A percentile compares a stretch with the other conserved stretches of the same genome.
These are phyloP conservation scores for Cruciata laevipes DNA, from an alignment of 257 asterid species.

Conservation along the genomic window DNA sequence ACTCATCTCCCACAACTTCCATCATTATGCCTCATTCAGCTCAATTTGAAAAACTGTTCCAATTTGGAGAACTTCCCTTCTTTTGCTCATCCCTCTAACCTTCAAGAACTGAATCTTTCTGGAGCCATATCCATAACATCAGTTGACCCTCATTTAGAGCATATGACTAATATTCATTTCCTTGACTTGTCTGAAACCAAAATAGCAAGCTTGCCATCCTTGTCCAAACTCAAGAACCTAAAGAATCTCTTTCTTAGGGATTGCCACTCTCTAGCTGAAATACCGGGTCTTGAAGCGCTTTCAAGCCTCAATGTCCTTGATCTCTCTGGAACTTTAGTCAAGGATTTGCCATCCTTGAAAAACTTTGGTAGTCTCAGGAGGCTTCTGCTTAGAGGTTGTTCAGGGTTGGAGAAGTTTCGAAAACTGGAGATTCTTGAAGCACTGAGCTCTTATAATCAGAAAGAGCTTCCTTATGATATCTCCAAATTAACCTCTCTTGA, in stretches of 20 bases:
- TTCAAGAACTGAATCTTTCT: conserved; percentile 15
- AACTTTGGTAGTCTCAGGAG: not conserved
- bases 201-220: conserved; percentile 16
- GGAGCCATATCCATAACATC: not conserved
- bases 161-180: conserved; percentile 8
- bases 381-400: conserved; percentile 19
- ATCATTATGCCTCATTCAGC: not conserved
- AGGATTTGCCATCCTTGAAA: conserved; percentile 13
- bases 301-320: conserved; percentile 20
- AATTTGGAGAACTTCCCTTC: conserved; percentile 11
- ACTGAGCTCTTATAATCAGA: not conserved
- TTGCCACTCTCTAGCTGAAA: conserved; percentile 21
- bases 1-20: conserved; percentile 14
- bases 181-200: conserved; percentile 28
- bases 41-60: conserved; percentile 13
- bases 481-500: conserved; percentile 9
- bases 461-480: conserved; percentile 9
- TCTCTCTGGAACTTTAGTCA: conserved; percentile 28
- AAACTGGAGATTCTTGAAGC: not conserved
- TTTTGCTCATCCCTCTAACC: conserved; percentile 4
- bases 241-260: conserved; percentile 20
- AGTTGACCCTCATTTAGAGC: conserved; percentile 1
- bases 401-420: conserved; percentile 11
- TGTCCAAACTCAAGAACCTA: conserved; percentile 26
- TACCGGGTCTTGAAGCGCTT: conserved; percentile 25